phyloP scores from a whole-genome alignment of 2,329 filamentous ascomycete genomes.

The Colletotrichum sp. region DNA sequence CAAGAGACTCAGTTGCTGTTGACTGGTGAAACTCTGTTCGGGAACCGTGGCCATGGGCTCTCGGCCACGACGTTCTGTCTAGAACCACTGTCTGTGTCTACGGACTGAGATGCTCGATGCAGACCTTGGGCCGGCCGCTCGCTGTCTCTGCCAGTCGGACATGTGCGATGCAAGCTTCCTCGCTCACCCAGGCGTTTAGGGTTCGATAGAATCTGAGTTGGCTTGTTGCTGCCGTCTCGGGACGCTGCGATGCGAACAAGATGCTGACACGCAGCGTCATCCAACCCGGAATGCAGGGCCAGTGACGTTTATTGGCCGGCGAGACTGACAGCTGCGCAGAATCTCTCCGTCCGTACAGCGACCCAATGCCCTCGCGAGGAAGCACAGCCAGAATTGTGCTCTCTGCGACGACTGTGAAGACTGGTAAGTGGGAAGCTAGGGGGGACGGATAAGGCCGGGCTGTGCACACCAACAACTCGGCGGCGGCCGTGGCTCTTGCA shows the following conservation, averaged over 20 bases:
- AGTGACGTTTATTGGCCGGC: background rate
- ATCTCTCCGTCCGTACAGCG: background rate
- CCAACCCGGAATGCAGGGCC: background rate
- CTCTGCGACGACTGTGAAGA: background rate
- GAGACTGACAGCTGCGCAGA: background rate
- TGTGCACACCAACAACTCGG: slow-evolving; percentile 13
- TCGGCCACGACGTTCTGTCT: background rate
- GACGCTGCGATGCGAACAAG: background rate
- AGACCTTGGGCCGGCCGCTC: background rate
- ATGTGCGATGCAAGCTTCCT: slow-evolving; percentile 12
- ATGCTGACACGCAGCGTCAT: slow-evolving; percentile 11
- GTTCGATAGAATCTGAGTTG: slow-evolving; percentile 1
- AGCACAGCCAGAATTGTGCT: background rate
- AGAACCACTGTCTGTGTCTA: background rate
- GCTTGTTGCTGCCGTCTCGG: background rate
- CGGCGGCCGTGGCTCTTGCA: background rate
- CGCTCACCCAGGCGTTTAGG: background rate
- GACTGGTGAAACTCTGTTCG: slow-evolving; percentile 4
- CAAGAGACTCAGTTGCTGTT: background rate
- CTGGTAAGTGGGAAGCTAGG: background rate
- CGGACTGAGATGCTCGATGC: background rate
- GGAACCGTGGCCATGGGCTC: background rate
- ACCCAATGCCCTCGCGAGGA: background rate
- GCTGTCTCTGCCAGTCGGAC: slow-evolving; percentile 1
- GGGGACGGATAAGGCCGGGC: slow-evolving; percentile 16